phyloP scores from a whole-genome alignment of 2,329 filamentous ascomycete species.

The Pseudogymnoascus sp. region DNA sequence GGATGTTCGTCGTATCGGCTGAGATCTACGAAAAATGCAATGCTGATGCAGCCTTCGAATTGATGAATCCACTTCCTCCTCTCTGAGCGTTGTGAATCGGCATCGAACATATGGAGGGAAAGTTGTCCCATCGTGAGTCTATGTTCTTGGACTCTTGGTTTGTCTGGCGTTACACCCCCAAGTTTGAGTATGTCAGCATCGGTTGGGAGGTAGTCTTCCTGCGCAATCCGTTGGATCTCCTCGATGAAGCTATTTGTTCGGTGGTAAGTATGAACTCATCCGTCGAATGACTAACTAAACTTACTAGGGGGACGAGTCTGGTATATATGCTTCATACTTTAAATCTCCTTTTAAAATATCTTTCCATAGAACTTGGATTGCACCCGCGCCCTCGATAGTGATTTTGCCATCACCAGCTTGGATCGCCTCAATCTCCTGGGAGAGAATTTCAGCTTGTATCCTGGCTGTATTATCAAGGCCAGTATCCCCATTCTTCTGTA shows the following conservation, averaged over 20 bases:
- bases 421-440: not conserved
- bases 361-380: not conserved
- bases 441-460: not conserved
- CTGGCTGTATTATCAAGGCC: not conserved
- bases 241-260: not conserved
- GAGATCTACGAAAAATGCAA: not conserved
- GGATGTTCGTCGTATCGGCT: not conserved
- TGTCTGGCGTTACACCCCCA: not conserved
- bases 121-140: not conserved
- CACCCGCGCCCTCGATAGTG: not conserved
- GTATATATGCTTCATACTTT: not conserved
- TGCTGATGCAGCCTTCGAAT: not conserved
- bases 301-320: not conserved
- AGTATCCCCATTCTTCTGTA: not conserved
- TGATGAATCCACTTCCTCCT: not conserved
- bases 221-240: not conserved
- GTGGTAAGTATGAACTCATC: not conserved
- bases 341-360: not conserved
- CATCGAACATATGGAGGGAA: not conserved
- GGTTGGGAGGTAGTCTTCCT: not conserved
- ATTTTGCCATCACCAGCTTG: not conserved
- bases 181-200: not conserved
- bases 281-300: not conserved
- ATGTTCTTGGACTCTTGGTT: not conserved
- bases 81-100: not conserved